These are phyloP conservation scores for Aspergillus conjunctus DNA, from an alignment of 495 filamentous ascomycete species.

Conservation along the genomic window DNA sequence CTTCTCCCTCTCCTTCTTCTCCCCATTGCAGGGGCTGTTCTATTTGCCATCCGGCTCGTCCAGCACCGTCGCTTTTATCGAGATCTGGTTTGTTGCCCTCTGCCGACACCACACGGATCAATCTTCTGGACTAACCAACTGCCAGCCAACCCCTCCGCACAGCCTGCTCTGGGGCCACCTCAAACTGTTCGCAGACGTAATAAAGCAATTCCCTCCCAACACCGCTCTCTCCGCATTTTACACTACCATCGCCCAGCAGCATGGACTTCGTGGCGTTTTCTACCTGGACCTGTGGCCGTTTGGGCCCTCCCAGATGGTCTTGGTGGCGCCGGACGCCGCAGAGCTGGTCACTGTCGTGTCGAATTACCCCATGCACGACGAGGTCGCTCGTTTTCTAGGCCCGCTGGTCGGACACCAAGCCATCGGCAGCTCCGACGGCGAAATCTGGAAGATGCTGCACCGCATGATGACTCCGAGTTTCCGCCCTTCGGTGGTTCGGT, in stretches of 20 bases:
- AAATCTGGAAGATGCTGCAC: background rate
- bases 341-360: background rate
- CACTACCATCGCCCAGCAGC: background rate
- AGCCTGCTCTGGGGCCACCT: conserved; percentile 5
- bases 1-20: background rate
- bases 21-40: background rate
- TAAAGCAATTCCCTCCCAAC: background rate
- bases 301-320: conserved; percentile 1
- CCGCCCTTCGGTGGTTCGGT: background rate
- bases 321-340: background rate
- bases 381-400: background rate
- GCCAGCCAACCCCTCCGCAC: background rate
- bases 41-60: background rate
- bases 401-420: background rate
- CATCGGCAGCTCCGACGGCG: background rate
- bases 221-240: background rate
- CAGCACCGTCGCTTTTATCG: background rate
- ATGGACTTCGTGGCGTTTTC: background rate
- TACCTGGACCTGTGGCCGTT: conserved; percentile 7
- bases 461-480: background rate
- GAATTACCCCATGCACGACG: background rate
- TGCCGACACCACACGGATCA: background rate
- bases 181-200: background rate
- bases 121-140: background rate
- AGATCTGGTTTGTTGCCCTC: background rate